phyloP scores from a whole-genome alignment of 768 basidiomycete genomes.

The Lactarius akahatsu region DNA sequence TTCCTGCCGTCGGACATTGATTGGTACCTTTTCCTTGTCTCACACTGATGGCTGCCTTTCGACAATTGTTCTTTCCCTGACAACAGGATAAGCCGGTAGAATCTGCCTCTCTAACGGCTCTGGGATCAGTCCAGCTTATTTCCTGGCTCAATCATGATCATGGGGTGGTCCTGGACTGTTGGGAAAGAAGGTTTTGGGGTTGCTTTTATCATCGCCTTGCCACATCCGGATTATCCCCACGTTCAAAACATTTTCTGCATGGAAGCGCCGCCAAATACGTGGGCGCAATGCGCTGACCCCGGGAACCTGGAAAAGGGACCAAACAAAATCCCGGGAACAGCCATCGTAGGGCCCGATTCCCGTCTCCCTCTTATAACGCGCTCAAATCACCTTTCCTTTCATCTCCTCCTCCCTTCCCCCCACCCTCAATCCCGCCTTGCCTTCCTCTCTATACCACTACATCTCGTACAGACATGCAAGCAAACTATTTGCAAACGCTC shows the following conservation, averaged over 20 bases:
- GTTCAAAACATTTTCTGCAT: neutral
- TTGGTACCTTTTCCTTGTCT: conserved; percentile 11
- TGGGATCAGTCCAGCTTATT: neutral
- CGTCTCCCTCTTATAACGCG: conserved; percentile 11
- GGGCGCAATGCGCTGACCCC: conserved; percentile 10
- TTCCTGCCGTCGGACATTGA: neutral
- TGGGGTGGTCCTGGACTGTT: neutral
- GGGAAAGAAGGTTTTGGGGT: conserved; percentile 17
- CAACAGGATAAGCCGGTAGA: conserved; percentile 3
- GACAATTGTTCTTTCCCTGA: conserved; percentile 13
- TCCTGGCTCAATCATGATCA: neutral
- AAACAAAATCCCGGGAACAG: conserved; percentile 24
- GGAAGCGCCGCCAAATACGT: conserved; percentile 12
- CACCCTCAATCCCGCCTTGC: neutral
- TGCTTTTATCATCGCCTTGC: neutral
- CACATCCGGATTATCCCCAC: neutral
- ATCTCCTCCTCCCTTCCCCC: conserved; percentile 13
- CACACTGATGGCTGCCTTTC: neutral
- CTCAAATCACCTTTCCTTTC: conserved; percentile 10
- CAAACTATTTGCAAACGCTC: fast-evolving
- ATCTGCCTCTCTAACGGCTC: neutral
- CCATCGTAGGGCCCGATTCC: neutral
- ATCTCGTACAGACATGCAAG: neutral
- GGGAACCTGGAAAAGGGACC: conserved; percentile 13
- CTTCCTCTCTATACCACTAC: neutral